phyloP scores from a whole-genome alignment of 2,329 filamentous ascomycete genomes.

The Pseudogymnoascus sp. region DNA sequence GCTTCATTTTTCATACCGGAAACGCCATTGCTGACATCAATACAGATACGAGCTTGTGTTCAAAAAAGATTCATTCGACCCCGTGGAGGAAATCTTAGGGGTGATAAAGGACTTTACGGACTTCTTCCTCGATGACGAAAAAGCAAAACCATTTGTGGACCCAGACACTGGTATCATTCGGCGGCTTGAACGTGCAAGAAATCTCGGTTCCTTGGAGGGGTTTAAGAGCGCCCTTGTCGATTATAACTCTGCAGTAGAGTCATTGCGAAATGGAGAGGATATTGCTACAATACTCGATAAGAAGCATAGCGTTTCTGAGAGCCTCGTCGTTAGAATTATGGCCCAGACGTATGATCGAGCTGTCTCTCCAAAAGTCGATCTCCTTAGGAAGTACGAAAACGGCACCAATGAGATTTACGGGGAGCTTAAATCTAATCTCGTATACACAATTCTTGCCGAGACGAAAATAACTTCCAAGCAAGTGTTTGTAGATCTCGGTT shows the following conservation, averaged over 20 bases:
- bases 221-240: conserved; percentile 65
- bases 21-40: conserved; percentile 8
- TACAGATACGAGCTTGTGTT: conserved; percentile 63
- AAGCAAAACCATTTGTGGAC: conserved; percentile 60
- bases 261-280: conserved; percentile 58
- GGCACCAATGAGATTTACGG: conserved; percentile 93
- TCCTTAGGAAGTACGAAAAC: conserved; percentile 75
- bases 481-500: conserved; percentile 89
- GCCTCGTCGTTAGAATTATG: conserved; percentile 71
- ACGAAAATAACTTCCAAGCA: conserved; percentile 71
- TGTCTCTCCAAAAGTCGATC: conserved; percentile 80
- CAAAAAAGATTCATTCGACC: conserved; percentile 71
- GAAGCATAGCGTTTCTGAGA: conserved; percentile 60
- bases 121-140: conserved; percentile 66
- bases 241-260: conserved; percentile 66
- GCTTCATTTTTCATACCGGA: background rate
- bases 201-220: conserved; percentile 52
- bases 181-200: conserved; percentile 61
- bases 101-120: conserved; percentile 62
- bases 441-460: conserved; percentile 69
- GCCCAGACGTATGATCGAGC: conserved; percentile 86
- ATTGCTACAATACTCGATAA: conserved; percentile 63
- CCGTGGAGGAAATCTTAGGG: conserved; percentile 62
- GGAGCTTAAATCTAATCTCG: conserved; percentile 77
- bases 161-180: conserved; percentile 67